Conservation (phyloP, 2,329 filamentous ascomycete genomes). For the Colletotrichum sp. region DNA sequence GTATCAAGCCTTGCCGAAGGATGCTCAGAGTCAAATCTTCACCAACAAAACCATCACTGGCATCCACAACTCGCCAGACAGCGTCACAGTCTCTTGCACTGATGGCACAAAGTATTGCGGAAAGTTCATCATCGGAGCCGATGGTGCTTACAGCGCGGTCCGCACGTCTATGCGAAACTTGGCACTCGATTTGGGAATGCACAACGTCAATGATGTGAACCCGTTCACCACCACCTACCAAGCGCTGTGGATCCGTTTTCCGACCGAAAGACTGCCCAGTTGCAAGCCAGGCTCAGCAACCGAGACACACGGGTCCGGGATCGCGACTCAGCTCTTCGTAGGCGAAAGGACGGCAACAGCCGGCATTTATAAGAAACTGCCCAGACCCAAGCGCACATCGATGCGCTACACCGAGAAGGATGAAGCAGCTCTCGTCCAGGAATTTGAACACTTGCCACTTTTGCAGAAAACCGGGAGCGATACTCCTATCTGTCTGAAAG, state of each 20-base stretch:
- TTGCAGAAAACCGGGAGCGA: conserved; percentile 3
- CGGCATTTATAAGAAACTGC: conserved; percentile 30
- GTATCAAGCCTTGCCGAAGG: conserved; percentile 27
- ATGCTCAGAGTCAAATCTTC: conserved; percentile 27
- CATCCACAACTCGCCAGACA: conserved; percentile 22
- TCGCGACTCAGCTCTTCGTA: conserved; percentile 28
- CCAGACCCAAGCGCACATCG: conserved; percentile 26
- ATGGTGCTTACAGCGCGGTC: conserved; percentile 43
- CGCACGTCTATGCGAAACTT: conserved; percentile 32
- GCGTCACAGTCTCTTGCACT: conserved; percentile 31
- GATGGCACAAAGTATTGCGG: conserved; percentile 38
- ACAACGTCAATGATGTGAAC: neutral
- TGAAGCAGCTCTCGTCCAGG: conserved; percentile 24
- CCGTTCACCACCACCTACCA: conserved; percentile 23
- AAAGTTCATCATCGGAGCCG: conserved; percentile 44
- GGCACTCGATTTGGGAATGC: neutral
- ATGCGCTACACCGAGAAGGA: conserved; percentile 32
- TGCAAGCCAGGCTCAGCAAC: neutral
- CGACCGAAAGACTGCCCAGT: neutral
- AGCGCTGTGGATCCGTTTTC: conserved; percentile 23
- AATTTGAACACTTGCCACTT: conserved; percentile 29
- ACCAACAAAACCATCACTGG: conserved; percentile 26
- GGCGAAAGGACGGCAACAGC: conserved; percentile 25
- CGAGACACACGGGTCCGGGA: conserved; percentile 18
- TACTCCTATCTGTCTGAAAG: conserved; percentile 22